These are phyloP conservation scores for Dothideomycetes sp. DNA, from an alignment of 2,329 filamentous ascomycete species.

Conservation along the genomic window DNA sequence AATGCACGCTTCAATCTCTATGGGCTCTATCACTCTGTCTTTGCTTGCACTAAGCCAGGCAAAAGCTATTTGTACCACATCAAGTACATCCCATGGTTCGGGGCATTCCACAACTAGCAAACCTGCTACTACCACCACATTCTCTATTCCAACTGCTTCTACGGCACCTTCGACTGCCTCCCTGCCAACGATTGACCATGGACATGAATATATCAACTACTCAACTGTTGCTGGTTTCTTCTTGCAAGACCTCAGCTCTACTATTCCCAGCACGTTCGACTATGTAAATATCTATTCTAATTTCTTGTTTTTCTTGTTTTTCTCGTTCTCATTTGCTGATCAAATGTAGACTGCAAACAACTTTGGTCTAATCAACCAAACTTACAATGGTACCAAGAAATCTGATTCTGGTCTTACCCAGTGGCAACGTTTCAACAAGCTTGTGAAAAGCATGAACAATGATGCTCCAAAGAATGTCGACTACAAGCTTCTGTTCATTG, in stretches of 20 bases:
- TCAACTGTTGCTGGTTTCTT: slow-evolving; percentile 55
- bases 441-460: slow-evolving; percentile 49
- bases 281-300: slow-evolving; percentile 42
- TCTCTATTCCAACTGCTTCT: slow-evolving; percentile 15
- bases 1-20: background rate
- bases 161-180: slow-evolving; percentile 14
- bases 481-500: slow-evolving; percentile 63
- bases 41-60: slow-evolving; percentile 11
- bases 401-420: slow-evolving; percentile 44
- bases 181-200: slow-evolving; percentile 12
- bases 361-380: slow-evolving; percentile 56
- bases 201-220: slow-evolving; percentile 44
- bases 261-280: slow-evolving; percentile 50
- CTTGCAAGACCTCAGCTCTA: slow-evolving; percentile 51
- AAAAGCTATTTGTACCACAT: slow-evolving; percentile 2
- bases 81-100: background rate
- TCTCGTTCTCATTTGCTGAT: background rate
- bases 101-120: background rate
- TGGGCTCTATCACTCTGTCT: slow-evolving; percentile 5
- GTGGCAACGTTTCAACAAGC: slow-evolving; percentile 56
- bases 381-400: slow-evolving; percentile 47
- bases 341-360: slow-evolving; percentile 45
- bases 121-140: slow-evolving; percentile 6
- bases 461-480: slow-evolving; percentile 39
- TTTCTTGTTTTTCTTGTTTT: background rate